Conservation (phyloP, 306 rosid species). For the Arachis hypogaea region DNA sequence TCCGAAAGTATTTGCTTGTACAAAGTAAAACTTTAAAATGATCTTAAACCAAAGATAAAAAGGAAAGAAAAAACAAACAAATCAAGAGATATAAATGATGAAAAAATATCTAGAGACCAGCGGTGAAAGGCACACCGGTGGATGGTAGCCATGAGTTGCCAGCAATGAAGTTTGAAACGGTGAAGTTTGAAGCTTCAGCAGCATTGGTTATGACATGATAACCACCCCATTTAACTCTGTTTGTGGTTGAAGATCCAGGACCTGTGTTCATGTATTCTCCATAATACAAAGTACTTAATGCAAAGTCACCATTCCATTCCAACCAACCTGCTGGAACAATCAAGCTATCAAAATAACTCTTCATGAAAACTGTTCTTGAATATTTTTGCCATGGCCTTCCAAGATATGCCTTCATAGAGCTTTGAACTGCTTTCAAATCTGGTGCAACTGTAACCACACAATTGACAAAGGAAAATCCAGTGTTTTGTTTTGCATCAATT, state of each 20-base stretch:
- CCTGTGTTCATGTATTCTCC: constrained; percentile 55
- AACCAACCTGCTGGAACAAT: constrained; percentile 66
- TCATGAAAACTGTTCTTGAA: constrained; percentile 62
- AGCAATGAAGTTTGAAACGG: neutral
- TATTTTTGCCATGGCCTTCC: constrained; percentile 75
- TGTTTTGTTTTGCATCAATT: constrained; percentile 66
- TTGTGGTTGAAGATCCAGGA: neutral
- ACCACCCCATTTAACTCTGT: neutral
- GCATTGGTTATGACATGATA: constrained; percentile 20
- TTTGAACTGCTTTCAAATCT: constrained; percentile 32
- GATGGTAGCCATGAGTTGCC: constrained; percentile 18
- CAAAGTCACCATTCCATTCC: constrained; percentile 72
- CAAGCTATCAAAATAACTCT: constrained; percentile 56
- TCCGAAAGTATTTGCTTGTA: no score
- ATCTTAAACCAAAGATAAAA: no score
- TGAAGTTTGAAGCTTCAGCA: constrained; percentile 19
- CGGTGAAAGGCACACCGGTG: constrained; percentile 9
- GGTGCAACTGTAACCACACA: constrained; percentile 49
- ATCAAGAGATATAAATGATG: neutral
- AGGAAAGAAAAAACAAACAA: neutral
- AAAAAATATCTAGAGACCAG: neutral
- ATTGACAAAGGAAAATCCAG: constrained; percentile 67
- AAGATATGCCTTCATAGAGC: constrained; percentile 48
- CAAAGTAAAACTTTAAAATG: no score
- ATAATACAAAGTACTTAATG: constrained; percentile 49